phyloP scores from a whole-genome alignment of 768 basidiomycete genomes.

The Pilatotrama ljubarskyi region DNA sequence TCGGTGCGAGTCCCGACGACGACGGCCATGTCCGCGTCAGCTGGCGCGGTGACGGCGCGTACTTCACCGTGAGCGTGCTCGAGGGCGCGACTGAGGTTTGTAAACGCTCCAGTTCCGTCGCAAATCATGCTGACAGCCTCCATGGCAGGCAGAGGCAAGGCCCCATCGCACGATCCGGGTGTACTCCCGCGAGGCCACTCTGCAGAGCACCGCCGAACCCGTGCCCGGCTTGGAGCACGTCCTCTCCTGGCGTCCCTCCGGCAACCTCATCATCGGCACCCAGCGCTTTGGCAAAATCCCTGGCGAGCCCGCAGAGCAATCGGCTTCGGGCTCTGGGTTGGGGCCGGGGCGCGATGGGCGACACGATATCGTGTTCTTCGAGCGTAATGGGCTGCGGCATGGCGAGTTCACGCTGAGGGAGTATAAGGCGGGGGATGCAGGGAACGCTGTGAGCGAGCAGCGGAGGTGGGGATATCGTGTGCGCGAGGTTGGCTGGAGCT shows the following conservation, averaged over 20 bases:
- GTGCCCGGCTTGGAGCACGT: conserved; percentile 81
- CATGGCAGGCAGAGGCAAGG: conserved; percentile 5
- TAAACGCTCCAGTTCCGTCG: neutral
- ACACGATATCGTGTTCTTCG: conserved; percentile 92
- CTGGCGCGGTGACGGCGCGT: conserved; percentile 93
- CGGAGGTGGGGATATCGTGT: conserved; percentile 69
- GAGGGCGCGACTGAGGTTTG: conserved; percentile 38
- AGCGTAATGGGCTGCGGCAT: conserved; percentile 90
- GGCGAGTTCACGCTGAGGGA: conserved; percentile 78
- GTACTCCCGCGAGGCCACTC: conserved; percentile 68
- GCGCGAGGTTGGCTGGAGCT: conserved; percentile 80
- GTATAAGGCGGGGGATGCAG: conserved; percentile 19
- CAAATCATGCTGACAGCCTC: neutral
- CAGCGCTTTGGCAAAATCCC: conserved; percentile 83
- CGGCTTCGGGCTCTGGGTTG: conserved; percentile 10
- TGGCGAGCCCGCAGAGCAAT: conserved; percentile 40
- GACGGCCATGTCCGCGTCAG: conserved; percentile 71
- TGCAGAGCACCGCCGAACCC: conserved; percentile 85
- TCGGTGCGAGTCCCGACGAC: conserved; percentile 68
- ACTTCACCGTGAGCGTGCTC: conserved; percentile 81
- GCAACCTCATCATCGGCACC: conserved; percentile 78
- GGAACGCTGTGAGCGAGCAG: conserved; percentile 30
- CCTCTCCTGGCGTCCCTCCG: conserved; percentile 85
- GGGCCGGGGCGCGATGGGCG: conserved; percentile 57
- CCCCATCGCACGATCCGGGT: conserved; percentile 63